phyloP scores from a whole-genome alignment of 768 basidiomycete genomes.

The Suillus weaverae region DNA sequence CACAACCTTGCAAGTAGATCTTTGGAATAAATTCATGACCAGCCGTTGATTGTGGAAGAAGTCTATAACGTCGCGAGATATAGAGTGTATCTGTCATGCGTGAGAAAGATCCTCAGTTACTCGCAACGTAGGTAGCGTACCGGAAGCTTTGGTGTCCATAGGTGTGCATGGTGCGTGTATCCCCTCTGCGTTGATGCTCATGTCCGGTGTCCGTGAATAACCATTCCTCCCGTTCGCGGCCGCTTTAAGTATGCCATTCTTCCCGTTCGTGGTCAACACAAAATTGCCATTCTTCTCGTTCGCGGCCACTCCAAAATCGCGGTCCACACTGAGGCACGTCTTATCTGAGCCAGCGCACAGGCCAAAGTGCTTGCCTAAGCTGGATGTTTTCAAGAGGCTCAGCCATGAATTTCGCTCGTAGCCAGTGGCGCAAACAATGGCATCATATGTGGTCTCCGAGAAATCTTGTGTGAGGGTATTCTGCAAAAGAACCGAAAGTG shows the following conservation, averaged over 20 bases:
- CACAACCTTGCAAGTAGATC: conserved; percentile 39
- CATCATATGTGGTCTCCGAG: conserved; percentile 41
- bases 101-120: conserved; percentile 23
- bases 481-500: conserved; percentile 33
- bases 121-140: conserved; percentile 17
- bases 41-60: conserved; percentile 30
- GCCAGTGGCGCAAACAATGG: conserved; percentile 53
- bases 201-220: neutral
- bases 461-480: conserved; percentile 37
- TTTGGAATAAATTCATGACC: conserved; percentile 15
- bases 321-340: conserved; percentile 13
- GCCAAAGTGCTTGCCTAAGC: conserved; percentile 39
- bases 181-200: neutral
- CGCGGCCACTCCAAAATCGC: neutral
- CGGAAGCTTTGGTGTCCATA: conserved; percentile 12
- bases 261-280: neutral
- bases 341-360: conserved; percentile 18
- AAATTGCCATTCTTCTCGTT: neutral
- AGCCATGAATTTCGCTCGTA: conserved; percentile 52
- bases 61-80: conserved; percentile 44
- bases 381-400: conserved; percentile 40
- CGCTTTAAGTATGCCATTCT: neutral
- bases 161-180: neutral
- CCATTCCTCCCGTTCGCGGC: neutral
- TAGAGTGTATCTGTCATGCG: conserved; percentile 17